Conservation (phyloP, 768 basidiomycete species). For the Pisolithus orientalis region DNA sequence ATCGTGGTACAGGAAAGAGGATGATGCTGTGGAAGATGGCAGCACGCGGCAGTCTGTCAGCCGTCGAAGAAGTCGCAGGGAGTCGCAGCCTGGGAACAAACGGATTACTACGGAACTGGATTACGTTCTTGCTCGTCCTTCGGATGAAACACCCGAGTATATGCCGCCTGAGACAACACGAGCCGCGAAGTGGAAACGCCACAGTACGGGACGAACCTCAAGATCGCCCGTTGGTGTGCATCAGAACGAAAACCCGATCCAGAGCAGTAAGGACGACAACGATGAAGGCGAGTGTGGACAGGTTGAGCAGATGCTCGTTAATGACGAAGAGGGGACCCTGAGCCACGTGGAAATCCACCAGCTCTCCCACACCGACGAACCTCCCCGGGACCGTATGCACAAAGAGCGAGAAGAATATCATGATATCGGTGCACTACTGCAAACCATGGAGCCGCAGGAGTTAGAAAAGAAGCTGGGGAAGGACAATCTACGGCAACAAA, state of each 20-base stretch:
- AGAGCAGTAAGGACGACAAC: background rate
- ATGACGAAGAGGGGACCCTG: no score
- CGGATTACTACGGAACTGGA: constrained; percentile 1
- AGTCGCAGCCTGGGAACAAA: background rate
- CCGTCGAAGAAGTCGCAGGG: background rate
- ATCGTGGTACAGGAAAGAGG: background rate
- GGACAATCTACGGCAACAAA: constrained; percentile 2
- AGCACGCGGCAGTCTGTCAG: background rate
- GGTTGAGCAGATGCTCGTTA: no score
- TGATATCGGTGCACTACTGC: background rate
- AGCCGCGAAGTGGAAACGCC: constrained; percentile 21
- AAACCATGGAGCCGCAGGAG: constrained; percentile 5
- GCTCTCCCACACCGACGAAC: no score
- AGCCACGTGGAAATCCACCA: no score
- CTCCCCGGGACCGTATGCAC: no score
- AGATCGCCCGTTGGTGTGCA: background rate
- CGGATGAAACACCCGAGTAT: constrained; percentile 17
- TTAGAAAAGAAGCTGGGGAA: constrained; percentile 16
- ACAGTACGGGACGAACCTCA: background rate
- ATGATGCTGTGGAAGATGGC: background rate
- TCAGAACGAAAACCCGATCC: background rate
- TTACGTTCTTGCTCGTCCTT: constrained; percentile 9
- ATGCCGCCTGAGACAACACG: constrained; percentile 22
- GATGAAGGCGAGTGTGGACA: background rate
- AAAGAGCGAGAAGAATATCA: background rate